Base-by-base conservation (phyloP, 352 stramenopile genomes). In the Achlya hypogyna region DNA sequence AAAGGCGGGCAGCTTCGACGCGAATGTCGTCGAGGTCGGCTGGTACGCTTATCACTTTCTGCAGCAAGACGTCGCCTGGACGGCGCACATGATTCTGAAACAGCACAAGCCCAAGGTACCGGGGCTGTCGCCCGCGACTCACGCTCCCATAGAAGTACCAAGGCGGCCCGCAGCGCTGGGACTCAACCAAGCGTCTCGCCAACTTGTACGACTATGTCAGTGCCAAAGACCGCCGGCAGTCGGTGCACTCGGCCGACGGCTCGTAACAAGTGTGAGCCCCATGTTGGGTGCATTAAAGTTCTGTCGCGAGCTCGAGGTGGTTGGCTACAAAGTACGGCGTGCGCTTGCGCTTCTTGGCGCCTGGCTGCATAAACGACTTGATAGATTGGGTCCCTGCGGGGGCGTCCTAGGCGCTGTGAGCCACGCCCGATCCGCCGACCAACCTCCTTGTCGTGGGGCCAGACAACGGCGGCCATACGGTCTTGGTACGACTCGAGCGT, bases 351-450 rank as follows among this genome's bases (percentile, higher is more conserved):
- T 67, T 67, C 51, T 67, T 67, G 45, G 74, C 74, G 3, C 71
- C 52, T 8, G 76, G 69, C 49, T 78, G 71, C 32, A 93, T 74
- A 68, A 93, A 93, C 27, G 85, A 89, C 43, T 80, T 81, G 71
- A 93, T 93, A 22, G 82, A 87, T 65, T 89, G 83, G 5, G 85
- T 91, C 0, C 85, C 85, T 0, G 62, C 67, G 10, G 81, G 81
- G 31, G 79, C 78, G 62, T 74, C 78, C 83, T 90, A 63, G 10
- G 65, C 1, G 22, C 3, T 12, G 16, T 56, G 38, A 45, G 12
- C 12, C 31, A 35, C 25, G 29, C 29, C 49, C 2, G 2, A 22
- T 56, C 12, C 12, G 31, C 12, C 10, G 8, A 59, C 4, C 74
- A 8, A 88, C 73, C 38, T 87, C 78, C 65, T 87, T 86, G 18